These are phyloP conservation scores for Erythrobasidium hasegawianum DNA, from an alignment of 1,284 basidiomycete genomes.

Conservation along the genomic window DNA sequence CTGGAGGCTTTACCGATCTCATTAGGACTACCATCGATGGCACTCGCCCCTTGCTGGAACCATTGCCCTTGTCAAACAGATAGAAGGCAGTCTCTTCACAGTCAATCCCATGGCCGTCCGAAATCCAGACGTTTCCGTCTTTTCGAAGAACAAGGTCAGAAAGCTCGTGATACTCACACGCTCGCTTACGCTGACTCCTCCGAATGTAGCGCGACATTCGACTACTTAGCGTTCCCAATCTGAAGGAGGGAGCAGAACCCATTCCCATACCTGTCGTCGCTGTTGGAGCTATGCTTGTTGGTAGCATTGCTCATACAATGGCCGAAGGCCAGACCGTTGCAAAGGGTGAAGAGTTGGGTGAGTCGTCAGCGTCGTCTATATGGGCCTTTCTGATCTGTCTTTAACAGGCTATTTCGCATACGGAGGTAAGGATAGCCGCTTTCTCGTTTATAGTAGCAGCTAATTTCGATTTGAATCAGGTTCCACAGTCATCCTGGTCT, in stretches of 20 bases:
- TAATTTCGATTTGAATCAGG: constrained; percentile 52
- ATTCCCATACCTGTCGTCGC: constrained; percentile 49
- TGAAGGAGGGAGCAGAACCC: constrained; percentile 46
- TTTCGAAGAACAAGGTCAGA: constrained; percentile 61
- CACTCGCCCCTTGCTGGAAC: constrained; percentile 68
- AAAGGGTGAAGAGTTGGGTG: constrained; percentile 55
- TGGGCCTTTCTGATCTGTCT: too few species aligned
- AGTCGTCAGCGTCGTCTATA: too few species aligned
- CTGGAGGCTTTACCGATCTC: constrained; percentile 59
- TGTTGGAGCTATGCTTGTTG: constrained; percentile 56
- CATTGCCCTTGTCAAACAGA: constrained; percentile 53
- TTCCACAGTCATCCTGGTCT: constrained; percentile 64
- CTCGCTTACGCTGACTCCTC: neutral
- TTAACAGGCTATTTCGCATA: constrained; percentile 29
- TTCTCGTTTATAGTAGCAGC: neutral
- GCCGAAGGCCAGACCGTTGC: constrained; percentile 49
- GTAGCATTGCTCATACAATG: constrained; percentile 52
- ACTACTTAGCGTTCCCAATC: constrained; percentile 17
- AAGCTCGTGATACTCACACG: constrained; percentile 42
- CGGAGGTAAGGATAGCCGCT: neutral
- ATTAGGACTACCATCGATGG: constrained; percentile 77
- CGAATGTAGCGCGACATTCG: constrained; percentile 18
- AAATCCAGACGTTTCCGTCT: constrained; percentile 64
- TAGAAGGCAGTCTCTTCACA: constrained; percentile 50
- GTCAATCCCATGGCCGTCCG: constrained; percentile 80